Percentiles rank a stretch among this genome's conserved stretches.
phyloP scores from a whole-genome alignment of 352 stramenopile species.

The Phytophthora sojae region DNA sequence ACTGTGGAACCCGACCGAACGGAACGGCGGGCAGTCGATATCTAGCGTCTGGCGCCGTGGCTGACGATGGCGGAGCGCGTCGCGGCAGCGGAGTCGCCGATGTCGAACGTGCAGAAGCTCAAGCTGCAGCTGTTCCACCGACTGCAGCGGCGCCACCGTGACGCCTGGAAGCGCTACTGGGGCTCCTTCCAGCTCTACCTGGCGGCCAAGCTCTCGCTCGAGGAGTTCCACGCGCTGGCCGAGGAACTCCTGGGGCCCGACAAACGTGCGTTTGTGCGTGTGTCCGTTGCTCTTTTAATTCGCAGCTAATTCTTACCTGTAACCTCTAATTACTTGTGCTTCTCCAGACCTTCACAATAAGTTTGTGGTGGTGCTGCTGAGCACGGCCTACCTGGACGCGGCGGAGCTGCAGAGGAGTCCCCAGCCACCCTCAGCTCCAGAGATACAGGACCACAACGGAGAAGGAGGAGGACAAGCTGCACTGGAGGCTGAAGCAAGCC shows the following conservation, averaged over 20 bases:
- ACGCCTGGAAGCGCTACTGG: constrained; percentile 73
- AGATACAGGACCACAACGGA: constrained; percentile 14
- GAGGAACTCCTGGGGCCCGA: constrained; percentile 55
- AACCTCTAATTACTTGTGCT: constrained; percentile 1
- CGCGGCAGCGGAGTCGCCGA: constrained; percentile 2
- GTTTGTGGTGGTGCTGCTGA: constrained; percentile 65
- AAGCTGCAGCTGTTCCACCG: constrained; percentile 75
- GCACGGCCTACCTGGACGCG: constrained; percentile 35
- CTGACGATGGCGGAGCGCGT: constrained; percentile 16
- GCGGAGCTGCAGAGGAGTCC: constrained; percentile 9
- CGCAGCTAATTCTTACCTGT: not conserved
- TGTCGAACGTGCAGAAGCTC: constrained; percentile 50
- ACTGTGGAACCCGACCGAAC: not conserved
- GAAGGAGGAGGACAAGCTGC: constrained; percentile 6
- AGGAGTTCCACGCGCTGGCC: constrained; percentile 64
- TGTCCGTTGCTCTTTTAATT: not conserved
- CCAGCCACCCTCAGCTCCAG: constrained; percentile 9
- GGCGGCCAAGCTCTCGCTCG: constrained; percentile 52
- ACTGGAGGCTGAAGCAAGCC: not conserved
- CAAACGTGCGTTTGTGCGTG: constrained; percentile 38
- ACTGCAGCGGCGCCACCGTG: constrained; percentile 54
- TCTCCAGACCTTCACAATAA: constrained; percentile 61
- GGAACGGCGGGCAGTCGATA: constrained; percentile 3
- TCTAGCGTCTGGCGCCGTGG: not conserved
- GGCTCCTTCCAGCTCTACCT: constrained; percentile 65